Conservation (phyloP, 1,284 basidiomycete genomes). For the Malassezia dermatis region DNA sequence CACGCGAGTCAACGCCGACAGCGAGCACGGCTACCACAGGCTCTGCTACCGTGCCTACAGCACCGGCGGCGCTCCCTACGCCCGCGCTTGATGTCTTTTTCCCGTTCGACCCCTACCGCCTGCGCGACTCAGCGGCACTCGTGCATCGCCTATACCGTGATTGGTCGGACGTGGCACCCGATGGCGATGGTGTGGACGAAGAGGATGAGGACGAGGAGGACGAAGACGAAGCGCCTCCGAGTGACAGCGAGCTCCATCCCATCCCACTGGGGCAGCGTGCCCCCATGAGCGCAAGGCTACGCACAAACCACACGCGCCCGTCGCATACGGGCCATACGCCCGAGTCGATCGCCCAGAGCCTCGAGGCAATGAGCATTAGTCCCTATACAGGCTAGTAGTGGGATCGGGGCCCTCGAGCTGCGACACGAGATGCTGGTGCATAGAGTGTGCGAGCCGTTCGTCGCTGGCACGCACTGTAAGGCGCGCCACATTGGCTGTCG, state of each 20-base stretch:
- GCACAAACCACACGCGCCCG: neutral
- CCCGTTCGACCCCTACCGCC: constrained; percentile 93
- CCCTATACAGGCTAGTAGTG: constrained; percentile 21
- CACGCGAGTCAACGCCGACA: constrained; percentile 16
- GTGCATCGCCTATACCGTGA: constrained; percentile 53
- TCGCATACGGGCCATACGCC: constrained; percentile 21
- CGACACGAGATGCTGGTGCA: neutral
- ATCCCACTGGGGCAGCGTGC: constrained; percentile 12
- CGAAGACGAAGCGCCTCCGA: neutral
- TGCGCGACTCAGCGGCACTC: constrained; percentile 55
- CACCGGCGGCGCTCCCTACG: constrained; percentile 19
- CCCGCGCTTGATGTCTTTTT: constrained; percentile 73
- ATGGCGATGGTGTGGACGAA: constrained; percentile 23
- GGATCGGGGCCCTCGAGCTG: neutral
- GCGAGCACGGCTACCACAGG: neutral
- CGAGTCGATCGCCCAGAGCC: constrained; percentile 30
- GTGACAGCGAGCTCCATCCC: neutral
- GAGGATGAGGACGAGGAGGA: constrained; percentile 24
- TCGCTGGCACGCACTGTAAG: constrained; percentile 90
- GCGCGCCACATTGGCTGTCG: constrained; percentile 84
- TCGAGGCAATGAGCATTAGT: constrained; percentile 45
- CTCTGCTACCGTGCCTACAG: neutral
- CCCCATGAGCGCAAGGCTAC: constrained; percentile 1
- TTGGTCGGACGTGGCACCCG: constrained; percentile 52
- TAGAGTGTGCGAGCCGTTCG: constrained; percentile 70